Conservation (phyloP, 345 rosid genomes). For the Eucalyptus curtisii region DNA sequence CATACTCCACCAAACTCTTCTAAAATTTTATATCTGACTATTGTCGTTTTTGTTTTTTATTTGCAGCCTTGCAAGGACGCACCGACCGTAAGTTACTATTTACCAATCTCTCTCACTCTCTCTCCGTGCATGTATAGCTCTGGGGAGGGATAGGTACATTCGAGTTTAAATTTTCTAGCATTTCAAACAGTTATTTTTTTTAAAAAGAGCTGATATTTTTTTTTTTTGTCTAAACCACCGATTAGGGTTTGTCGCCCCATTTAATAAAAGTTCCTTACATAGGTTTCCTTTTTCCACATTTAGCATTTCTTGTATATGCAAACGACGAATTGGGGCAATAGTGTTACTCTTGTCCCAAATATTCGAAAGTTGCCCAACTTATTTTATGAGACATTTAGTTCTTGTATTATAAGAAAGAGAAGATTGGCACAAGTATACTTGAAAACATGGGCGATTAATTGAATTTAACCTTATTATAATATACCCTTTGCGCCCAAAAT, state of each 20-base stretch:
- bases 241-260: not conserved
- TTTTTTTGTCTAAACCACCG: not conserved
- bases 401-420: not conserved
- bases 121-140: not conserved
- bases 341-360: not conserved
- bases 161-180: not conserved
- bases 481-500: not conserved
- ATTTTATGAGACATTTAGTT: not conserved
- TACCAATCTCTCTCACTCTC: not conserved
- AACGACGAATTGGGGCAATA: not conserved
- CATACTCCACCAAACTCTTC: not conserved
- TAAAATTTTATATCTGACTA: not conserved
- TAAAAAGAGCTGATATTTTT: not conserved
- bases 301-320: not conserved
- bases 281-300: not conserved
- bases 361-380: not conserved
- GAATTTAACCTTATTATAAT: not conserved
- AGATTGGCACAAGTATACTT: not conserved
- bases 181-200: not conserved
- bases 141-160: not conserved
- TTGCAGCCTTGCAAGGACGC: conserved; percentile 76
- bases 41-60: not conserved
- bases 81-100: conserved; percentile 51
- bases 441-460: not conserved
- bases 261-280: not conserved